Conservation (phyloP, 371 early-diverging fungal genomes). For the Zopfochytrium polystomum region DNA sequence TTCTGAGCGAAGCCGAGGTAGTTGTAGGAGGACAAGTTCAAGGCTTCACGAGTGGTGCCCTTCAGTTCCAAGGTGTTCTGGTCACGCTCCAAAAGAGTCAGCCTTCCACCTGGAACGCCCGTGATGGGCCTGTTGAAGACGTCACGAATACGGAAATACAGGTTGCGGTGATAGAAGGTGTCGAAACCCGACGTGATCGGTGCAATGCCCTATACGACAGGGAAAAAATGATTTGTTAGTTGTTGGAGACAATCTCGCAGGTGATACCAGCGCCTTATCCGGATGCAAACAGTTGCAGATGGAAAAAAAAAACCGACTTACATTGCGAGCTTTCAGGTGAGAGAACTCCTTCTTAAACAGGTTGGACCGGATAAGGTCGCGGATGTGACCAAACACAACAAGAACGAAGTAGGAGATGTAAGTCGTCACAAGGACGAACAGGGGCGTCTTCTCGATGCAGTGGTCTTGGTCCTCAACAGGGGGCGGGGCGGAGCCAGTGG, state of each 20-base stretch:
- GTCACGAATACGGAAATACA: slow-evolving; percentile 95
- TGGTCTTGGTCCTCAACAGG: slow-evolving; percentile 27
- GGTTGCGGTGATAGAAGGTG: slow-evolving; percentile 93
- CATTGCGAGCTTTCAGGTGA: slow-evolving; percentile 70
- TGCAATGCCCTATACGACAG: slow-evolving; percentile 51
- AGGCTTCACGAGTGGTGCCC: slow-evolving; percentile 73
- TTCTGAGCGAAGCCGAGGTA: slow-evolving; percentile 98
- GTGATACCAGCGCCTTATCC: no score
- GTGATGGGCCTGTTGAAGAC: slow-evolving; percentile 97
- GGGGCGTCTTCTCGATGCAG: slow-evolving; percentile 60
- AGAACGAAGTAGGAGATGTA: slow-evolving; percentile 94
- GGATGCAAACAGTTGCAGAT: neutral
- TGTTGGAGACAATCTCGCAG: slow-evolving; percentile 1
- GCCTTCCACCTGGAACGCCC: slow-evolving; percentile 90
- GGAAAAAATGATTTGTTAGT: neutral
- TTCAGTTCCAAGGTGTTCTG: slow-evolving; percentile 85
- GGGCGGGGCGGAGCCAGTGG: slow-evolving; percentile 11
- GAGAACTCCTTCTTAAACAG: slow-evolving; percentile 66
- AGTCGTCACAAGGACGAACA: slow-evolving; percentile 83
- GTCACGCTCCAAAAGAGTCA: slow-evolving; percentile 82
- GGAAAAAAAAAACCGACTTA: slow-evolving; percentile 28
- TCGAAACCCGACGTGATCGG: slow-evolving; percentile 93
- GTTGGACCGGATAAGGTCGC: slow-evolving; percentile 77
- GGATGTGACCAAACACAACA: slow-evolving; percentile 88
- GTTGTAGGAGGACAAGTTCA: slow-evolving; percentile 99